A percentile compares a stretch with the other conserved stretches of the same genome.
phyloP scores from a whole-genome alignment of 805 yeast genomes.

The Tetrapisispora phaffii region DNA sequence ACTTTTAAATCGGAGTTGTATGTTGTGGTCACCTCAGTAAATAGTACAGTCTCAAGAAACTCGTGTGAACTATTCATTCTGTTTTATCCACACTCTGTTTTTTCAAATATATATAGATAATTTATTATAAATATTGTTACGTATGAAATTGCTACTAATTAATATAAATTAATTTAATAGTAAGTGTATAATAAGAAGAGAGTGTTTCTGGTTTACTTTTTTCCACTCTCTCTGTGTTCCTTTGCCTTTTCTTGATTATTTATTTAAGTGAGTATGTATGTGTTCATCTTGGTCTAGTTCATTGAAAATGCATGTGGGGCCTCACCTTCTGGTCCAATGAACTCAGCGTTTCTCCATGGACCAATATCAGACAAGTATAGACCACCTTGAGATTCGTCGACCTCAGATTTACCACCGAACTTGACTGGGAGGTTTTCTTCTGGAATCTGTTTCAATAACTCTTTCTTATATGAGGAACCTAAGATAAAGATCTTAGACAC shows the following conservation, averaged over 20 bases:
- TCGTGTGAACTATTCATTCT: too few relatives aligned
- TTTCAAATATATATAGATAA: neutral
- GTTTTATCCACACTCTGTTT: too few relatives aligned
- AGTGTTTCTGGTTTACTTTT: too few relatives aligned
- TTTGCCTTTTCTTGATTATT: too few relatives aligned
- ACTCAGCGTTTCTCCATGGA: constrained; percentile 91
- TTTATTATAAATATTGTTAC: neutral
- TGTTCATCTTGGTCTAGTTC: constrained; percentile 5
- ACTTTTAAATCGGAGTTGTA: too few relatives aligned
- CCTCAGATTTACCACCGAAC: constrained; percentile 77
- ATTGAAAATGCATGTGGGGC: constrained; percentile 54
- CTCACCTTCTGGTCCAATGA: constrained; percentile 90
- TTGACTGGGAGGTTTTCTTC: constrained; percentile 82
- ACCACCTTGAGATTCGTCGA: constrained; percentile 62
- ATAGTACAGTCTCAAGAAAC: too few relatives aligned
- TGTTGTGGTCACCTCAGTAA: too few relatives aligned
- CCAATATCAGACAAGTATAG: constrained; percentile 84
- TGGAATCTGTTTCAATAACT: constrained; percentile 85
- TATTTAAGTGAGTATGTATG: neutral
- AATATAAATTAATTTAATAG: too few relatives aligned
- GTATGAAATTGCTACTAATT: neutral
- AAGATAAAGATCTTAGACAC: constrained; percentile 88
- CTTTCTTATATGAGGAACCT: constrained; percentile 69
- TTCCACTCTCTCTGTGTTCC: too few relatives aligned
- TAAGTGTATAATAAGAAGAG: neutral